phyloP scores from a whole-genome alignment of 1,139 yeast genomes.

The Pichia inconspicua region DNA sequence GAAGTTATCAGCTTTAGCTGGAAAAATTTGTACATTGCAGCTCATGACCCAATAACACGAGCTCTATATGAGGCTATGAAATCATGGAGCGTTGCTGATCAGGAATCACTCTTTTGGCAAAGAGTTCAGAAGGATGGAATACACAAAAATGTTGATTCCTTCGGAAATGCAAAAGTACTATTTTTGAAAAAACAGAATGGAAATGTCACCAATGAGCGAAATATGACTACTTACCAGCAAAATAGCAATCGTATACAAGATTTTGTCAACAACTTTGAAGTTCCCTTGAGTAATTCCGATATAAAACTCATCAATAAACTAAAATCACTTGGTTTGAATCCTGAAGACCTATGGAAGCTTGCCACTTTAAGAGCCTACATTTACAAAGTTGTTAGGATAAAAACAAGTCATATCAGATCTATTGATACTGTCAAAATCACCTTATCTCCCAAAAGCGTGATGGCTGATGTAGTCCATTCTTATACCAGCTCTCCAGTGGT shows the following conservation, averaged over 20 bases:
- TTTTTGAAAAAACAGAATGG: constrained; percentile 29
- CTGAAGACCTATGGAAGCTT: constrained; percentile 77
- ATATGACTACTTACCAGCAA: constrained; percentile 21
- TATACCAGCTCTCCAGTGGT: constrained; percentile 30
- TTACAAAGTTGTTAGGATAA: constrained; percentile 42
- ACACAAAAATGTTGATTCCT: constrained; percentile 31
- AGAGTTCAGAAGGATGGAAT: constrained; percentile 29
- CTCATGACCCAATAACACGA: constrained; percentile 59
- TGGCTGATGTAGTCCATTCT: constrained; percentile 52
- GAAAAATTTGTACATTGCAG: constrained; percentile 55
- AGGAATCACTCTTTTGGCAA: constrained; percentile 74
- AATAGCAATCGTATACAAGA: constrained; percentile 29
- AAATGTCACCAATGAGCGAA: constrained; percentile 15
- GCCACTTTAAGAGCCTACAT: constrained; percentile 63
- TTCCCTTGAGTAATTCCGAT: constrained; percentile 54
- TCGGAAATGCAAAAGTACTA: constrained; percentile 35
- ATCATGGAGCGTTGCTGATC: constrained; percentile 65
- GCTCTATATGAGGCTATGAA: constrained; percentile 58
- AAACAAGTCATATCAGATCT: constrained; percentile 14
- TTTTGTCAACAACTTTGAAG: constrained; percentile 32
- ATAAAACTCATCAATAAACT: constrained; percentile 66
- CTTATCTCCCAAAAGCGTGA: constrained; percentile 54
- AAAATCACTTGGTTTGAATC: constrained; percentile 61
- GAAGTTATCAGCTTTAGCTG: constrained; percentile 66
- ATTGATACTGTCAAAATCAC: constrained; percentile 25